phyloP scores from a whole-genome alignment of 768 basidiomycete genomes.

The Podaxis rugospora region DNA sequence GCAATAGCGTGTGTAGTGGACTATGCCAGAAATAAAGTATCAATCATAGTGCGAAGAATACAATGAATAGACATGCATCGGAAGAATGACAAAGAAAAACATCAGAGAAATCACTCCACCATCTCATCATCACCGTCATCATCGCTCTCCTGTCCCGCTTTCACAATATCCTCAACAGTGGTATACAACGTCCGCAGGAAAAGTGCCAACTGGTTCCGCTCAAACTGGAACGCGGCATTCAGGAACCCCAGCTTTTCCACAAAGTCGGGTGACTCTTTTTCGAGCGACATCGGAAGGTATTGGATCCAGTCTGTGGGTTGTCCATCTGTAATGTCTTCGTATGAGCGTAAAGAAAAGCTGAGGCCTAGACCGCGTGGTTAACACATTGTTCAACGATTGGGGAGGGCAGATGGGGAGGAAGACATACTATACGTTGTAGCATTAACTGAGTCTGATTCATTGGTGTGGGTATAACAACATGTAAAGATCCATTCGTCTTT shows the following conservation, averaged over 20 bases:
- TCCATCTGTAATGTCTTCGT: constrained; percentile 32
- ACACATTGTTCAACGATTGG: not conserved
- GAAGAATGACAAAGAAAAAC: too few species aligned
- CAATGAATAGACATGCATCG: not conserved
- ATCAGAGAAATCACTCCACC: constrained; percentile 10
- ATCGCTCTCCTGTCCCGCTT: constrained; percentile 25
- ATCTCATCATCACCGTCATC: constrained; percentile 23
- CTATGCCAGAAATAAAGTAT: not conserved
- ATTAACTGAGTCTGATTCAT: constrained; percentile 24
- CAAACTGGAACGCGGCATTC: constrained; percentile 62
- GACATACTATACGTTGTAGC: constrained; percentile 33
- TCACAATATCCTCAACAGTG: constrained; percentile 33
- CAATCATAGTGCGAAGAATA: not conserved
- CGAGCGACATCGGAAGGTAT: constrained; percentile 61
- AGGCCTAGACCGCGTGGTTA: constrained; percentile 39
- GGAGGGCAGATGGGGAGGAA: constrained; percentile 5
- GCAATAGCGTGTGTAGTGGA: not conserved
- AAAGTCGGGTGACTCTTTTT: constrained; percentile 55
- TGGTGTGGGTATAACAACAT: constrained; percentile 62
- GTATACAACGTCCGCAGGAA: constrained; percentile 59
- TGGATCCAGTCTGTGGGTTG: constrained; percentile 46
- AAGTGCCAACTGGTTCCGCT: constrained; percentile 57
- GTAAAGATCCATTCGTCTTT: constrained; percentile 58
- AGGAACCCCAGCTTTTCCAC: constrained; percentile 61
- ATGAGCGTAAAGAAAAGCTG: constrained; percentile 53